phyloP scores from a whole-genome alignment of 257 asterid species.

The Nicotiana otophora region DNA sequence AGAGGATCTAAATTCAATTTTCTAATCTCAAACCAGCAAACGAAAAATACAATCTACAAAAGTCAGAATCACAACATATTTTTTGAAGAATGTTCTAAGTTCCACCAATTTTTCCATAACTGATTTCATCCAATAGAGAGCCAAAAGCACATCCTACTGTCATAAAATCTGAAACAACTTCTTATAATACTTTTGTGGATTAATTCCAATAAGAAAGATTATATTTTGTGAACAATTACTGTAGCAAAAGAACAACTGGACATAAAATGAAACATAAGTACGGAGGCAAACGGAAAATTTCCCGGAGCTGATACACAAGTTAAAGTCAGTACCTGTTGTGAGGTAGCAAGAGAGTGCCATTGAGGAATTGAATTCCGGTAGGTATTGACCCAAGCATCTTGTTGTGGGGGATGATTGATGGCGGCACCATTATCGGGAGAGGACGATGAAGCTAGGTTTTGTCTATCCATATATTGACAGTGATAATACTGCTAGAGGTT shows the following conservation, averaged over 20 bases:
- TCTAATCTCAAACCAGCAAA: background rate
- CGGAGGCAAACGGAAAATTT: background rate
- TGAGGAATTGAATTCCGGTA: conserved; percentile 50
- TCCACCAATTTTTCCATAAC: background rate
- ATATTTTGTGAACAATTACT: background rate
- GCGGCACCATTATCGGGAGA: conserved; percentile 25
- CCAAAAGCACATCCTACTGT: background rate
- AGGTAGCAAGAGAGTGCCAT: conserved; percentile 52
- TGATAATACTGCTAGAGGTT: background rate
- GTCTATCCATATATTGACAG: conserved; percentile 43
- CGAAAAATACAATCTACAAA: background rate
- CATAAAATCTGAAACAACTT: background rate
- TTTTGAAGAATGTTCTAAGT: background rate
- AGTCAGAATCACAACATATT: background rate
- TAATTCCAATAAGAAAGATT: background rate
- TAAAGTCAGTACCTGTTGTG: conserved; percentile 37
- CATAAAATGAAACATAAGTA: background rate
- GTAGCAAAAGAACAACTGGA: background rate
- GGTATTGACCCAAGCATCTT: conserved; percentile 68
- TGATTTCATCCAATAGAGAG: background rate
- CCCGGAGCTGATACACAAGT: background rate
- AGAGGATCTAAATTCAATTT: background rate
- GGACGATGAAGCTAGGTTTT: conserved; percentile 74
- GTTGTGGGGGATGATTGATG: conserved; percentile 52
- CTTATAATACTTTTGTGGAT: background rate